Percentiles rank a stretch among this genome's conserved stretches.
Conservation (phyloP, 2,329 filamentous ascomycete species). For the Pseudodiploospora longispora region DNA sequence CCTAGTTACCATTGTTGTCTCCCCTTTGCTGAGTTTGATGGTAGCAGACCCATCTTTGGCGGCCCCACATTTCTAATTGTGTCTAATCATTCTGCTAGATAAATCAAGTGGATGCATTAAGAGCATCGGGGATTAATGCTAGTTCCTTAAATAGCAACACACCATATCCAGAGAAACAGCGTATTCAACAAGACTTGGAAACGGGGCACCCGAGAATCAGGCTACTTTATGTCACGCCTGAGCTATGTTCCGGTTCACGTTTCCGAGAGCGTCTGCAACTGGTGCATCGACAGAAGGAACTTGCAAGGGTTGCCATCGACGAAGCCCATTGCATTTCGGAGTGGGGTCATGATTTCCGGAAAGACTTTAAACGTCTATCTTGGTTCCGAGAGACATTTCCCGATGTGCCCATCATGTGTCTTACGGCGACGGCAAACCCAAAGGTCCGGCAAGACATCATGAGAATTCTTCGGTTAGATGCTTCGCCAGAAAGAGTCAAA, state of each 20-base stretch:
- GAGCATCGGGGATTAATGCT: slow-evolving; percentile 66
- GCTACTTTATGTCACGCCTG: slow-evolving; percentile 88
- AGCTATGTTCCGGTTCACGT: slow-evolving; percentile 68
- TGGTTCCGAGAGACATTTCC: slow-evolving; percentile 82
- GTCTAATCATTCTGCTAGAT: slow-evolving; percentile 45
- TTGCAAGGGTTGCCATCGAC: slow-evolving; percentile 84
- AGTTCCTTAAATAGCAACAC: slow-evolving; percentile 85
- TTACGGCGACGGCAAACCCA: slow-evolving; percentile 83
- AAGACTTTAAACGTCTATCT: slow-evolving; percentile 75
- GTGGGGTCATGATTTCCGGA: slow-evolving; percentile 98
- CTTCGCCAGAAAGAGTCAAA: slow-evolving; percentile 49
- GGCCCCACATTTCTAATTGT: not conserved
- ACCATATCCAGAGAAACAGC: slow-evolving; percentile 51
- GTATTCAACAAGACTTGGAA: slow-evolving; percentile 72
- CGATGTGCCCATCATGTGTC: slow-evolving; percentile 80
- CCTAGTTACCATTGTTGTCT: slow-evolving; percentile 80
- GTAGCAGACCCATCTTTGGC: slow-evolving; percentile 30
- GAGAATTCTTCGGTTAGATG: slow-evolving; percentile 59
- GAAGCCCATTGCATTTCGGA: slow-evolving; percentile 96
- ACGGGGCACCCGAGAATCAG: slow-evolving; percentile 78
- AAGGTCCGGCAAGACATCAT: slow-evolving; percentile 79
- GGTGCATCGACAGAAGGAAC: slow-evolving; percentile 71
- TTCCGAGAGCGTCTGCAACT: slow-evolving; percentile 69
- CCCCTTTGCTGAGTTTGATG: slow-evolving; percentile 84
- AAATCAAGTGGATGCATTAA: slow-evolving; percentile 82